Base-by-base conservation (phyloP, 257 asterid genomes). In the Fraxinus excelsior region DNA sequence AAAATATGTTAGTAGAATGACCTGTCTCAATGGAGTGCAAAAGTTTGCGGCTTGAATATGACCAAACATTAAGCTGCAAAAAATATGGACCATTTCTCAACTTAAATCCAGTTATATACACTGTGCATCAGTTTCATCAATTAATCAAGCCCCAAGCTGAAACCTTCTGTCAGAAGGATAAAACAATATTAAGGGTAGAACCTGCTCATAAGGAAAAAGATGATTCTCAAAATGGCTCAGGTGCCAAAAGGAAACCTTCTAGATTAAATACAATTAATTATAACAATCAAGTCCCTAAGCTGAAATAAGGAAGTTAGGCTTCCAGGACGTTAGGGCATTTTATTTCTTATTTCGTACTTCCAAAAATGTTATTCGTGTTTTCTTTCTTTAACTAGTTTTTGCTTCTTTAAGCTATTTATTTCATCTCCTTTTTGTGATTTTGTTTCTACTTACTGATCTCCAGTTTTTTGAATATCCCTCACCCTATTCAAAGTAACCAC, bases 41-140 rank as follows among this genome's bases (percentile, higher is more conserved):
- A 74, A 92, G 95, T 82, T 87, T 89, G 72, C 80, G 90, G 77
- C 82, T 81, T 76, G 96, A 79, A 83, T 93, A 96, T 51, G 88
- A 89, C 99, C 99, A 96, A 75, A 96, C 82, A 84, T 96, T 96
- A 62, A 96, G 87, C 99, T 96, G 97, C 90, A 86, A 16, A 62
- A 81, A 77, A 82, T 32, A 23, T 3, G 10, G 65, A 72, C 73
- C 21, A 42, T 51, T 75, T 58, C 28, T 8, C 66, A 58, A 58
- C 34, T 68, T 73, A 73, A 32, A 79, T 70, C 56, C 31, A 60
- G 64, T 71, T 49, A 31, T 19, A 58, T 58, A 56, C 29, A 35
- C 7, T 44, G 23, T 42, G 75, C n/a, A 21, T 21, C 40, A 38
- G 51, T 70, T 71, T 10, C 37, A 67, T 53, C 58, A 65, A 70